Evolutionary conservation across 2,329 filamentous ascomycete genomes (phyloP), one percentile per base, ranked within the genome.

Genomic region (Sporothrix brunneoviolacea): DNA sequence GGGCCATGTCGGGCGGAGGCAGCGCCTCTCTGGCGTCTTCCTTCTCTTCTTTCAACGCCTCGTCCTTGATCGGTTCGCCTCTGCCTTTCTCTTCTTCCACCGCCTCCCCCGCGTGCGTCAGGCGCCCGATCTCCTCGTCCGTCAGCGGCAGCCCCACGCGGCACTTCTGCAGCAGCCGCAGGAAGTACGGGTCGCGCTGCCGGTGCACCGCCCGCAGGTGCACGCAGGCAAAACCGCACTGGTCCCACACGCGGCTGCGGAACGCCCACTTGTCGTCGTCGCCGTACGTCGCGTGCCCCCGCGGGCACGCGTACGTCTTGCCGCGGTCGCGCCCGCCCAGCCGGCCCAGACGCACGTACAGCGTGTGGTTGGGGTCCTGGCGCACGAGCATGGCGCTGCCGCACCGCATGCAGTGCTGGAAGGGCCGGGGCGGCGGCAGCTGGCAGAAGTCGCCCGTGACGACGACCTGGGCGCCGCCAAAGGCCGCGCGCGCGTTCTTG

Each of bases 231-330:
- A 84, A 83, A 2, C 73, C 57, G 54, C 77, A 77, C 39, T 75
- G 64, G 12, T 65, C 53, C 82, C 81, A 85, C 0, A 72, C 72
- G 2, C 62, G 51, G 55, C 76, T 80, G 16, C 69, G 65, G 56
- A 84, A 84, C 0, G 80, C 80, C 76, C 79, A 84, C 57, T 79
- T 80, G 9, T 83, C 73, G 13, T 61, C 63, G 21, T 79, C 72
- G 4, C 58, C 51, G 49, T 68, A 78, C 0, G 52, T 38, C 8
- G 67, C 64, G 44, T 73, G 68, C 6, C 33, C 33, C 6, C 53
- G 37, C 1, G 54, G 43, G 53, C 68, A 71, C 13, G 58, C 60
- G 42, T 70, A 62, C 16, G 54, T 56, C 19, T 58, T 58, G 38
- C 56, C 54, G 12, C 41, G 30, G 37, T 57, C 54, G 3, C 54